Base-by-base conservation (phyloP, 805 yeast species). In the Torulaspora quercuum region DNA sequence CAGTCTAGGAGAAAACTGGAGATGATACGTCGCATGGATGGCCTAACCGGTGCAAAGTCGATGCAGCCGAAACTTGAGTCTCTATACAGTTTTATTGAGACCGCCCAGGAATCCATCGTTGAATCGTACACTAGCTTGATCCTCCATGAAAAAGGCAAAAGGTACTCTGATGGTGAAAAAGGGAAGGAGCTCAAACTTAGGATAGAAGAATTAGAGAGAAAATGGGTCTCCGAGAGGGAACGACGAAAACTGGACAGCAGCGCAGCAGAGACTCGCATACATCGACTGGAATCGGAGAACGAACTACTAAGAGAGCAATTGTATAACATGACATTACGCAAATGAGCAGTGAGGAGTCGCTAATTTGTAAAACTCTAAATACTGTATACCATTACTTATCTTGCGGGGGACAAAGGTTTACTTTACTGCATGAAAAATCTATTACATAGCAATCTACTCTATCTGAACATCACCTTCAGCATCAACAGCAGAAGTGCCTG, bases 191-290 rank as follows among this genome's bases (percentile, higher is more conserved):
- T 70, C 29, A 67, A 65, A 37, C 48, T 78, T 29, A 65, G 87
- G 37, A 63, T 81, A 10, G 79, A 76, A 15, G 87, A 80, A 46
- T 55, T 83, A 27, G 75, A 76, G 25, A 74, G 67, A 44, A 68
- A 80, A 49, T 80, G 85, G 81, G 77, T 78, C 49, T 68, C 78
- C 5, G 89, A 83, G 44, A 65, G 87, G 42, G 92, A 82, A 55
- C 73, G 82, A 12, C 61, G 88, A 19, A 73, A 73, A 13, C 67
- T 77, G 37, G 89, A 82, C 46, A 68, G 69, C 35, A 68, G 68
- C 23, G 79, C 80, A 23, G 75, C 82, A 2, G 67, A 70, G 31
- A 57, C 61, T 29, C 59, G 81, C 28, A 66, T 80, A 4, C 52
- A 56, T 12, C 78, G 74, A 37, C 52, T 82, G 21, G 86, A 80